phyloP scores from a whole-genome alignment of 176 grass and related monocot species.

The Aegilops umbellulata region DNA sequence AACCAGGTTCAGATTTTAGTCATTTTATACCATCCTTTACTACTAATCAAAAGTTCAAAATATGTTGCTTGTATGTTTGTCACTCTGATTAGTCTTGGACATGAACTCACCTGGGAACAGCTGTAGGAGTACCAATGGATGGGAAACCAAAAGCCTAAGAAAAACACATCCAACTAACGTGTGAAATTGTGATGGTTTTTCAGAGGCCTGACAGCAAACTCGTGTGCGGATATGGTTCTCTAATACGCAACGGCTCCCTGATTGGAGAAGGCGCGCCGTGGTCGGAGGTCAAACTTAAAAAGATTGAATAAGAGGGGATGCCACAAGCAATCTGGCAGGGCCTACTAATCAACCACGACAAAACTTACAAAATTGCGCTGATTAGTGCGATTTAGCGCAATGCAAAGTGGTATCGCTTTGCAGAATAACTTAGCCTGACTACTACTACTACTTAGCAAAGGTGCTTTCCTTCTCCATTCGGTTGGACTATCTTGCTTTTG shows the following conservation, averaged over 20 bases:
- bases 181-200: constrained; percentile 8
- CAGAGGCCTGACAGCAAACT: neutral
- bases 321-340: constrained; percentile 20
- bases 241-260: constrained; percentile 25
- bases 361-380: neutral
- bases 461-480: neutral
- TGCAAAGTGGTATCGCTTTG: neutral
- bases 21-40: neutral
- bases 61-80: neutral
- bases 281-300: constrained; percentile 18
- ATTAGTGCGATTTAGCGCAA: constrained; percentile 34
- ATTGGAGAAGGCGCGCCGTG: constrained; percentile 6
- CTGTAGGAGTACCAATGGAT: neutral
- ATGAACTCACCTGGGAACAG: neutral
- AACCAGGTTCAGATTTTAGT: neutral
- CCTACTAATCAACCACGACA: constrained; percentile 12
- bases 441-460: neutral
- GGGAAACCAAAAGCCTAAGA: neutral
- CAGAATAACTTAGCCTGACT: neutral
- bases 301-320: neutral
- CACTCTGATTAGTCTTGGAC: neutral
- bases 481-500: neutral
- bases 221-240: constrained; percentile 31
- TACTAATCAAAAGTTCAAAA: neutral
- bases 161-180: neutral